Evolutionary conservation across 2,329 filamentous ascomycete species (phyloP).

Genomic region (Chaetomium strumarium): DNA sequence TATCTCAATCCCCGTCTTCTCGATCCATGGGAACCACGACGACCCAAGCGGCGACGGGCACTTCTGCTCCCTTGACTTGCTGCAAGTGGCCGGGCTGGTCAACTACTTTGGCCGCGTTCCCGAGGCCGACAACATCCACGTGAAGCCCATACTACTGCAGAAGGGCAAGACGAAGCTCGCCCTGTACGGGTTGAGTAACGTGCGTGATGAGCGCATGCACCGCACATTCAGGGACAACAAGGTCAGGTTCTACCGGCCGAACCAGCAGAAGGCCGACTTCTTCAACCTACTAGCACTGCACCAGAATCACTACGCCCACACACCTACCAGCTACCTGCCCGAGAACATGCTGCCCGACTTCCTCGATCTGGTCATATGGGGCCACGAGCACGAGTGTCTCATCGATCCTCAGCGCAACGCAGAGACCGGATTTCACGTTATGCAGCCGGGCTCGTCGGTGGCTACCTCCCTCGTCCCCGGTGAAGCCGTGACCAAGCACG

Average conservation of each 20-base stretch:
- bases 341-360: constrained; percentile 90
- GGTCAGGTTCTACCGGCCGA: constrained; percentile 87
- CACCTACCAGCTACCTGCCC: constrained; percentile 86
- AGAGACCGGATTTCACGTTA: constrained; percentile 88
- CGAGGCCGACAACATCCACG: constrained; percentile 86
- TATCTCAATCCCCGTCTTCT: constrained; percentile 93
- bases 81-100: constrained; percentile 84
- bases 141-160: constrained; percentile 87
- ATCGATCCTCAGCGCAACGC: constrained; percentile 80
- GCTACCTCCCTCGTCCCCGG: constrained; percentile 87
- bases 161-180: constrained; percentile 92
- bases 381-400: constrained; percentile 93
- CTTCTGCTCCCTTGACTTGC: constrained; percentile 80
- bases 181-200: constrained; percentile 90
- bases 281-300: constrained; percentile 95
- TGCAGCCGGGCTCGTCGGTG: constrained; percentile 95
- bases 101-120: constrained; percentile 95
- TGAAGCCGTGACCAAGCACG: constrained; percentile 86
- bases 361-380: constrained; percentile 89
- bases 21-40: constrained; percentile 97
- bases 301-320: constrained; percentile 92
- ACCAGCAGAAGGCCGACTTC: constrained; percentile 77
- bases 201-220: constrained; percentile 90
- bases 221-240: constrained; percentile 88
- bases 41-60: constrained; percentile 96